phyloP scores from a whole-genome alignment of 345 rosid genomes.

The Ceriops decandra region DNA sequence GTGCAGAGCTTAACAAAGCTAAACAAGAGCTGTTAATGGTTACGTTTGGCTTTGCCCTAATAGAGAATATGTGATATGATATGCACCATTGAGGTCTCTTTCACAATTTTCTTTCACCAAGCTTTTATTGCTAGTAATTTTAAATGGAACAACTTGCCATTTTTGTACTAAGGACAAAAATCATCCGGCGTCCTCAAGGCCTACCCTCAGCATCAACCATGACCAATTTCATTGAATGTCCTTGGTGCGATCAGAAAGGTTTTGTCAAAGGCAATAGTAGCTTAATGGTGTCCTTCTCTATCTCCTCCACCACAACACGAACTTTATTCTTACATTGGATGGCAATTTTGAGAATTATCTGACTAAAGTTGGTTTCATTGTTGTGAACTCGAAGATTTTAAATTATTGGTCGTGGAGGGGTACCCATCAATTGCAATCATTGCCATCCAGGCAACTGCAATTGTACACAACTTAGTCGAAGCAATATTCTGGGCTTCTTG shows the following conservation, averaged over 20 bases:
- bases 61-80: slow-evolving; percentile 13
- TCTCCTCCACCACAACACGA: too few species aligned
- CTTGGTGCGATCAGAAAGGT: not conserved
- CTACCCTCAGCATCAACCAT: not conserved
- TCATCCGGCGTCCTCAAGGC: not conserved
- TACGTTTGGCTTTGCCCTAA: slow-evolving; percentile 6
- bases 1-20: slow-evolving; percentile 18
- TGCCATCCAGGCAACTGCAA: too few species aligned
- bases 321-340: not conserved
- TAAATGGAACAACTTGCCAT: slow-evolving; percentile 3
- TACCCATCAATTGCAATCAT: too few species aligned
- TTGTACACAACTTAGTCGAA: too few species aligned
- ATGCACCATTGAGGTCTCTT: slow-evolving; percentile 4
- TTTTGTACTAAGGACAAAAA: not conserved
- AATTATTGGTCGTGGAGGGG: too few species aligned
- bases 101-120: slow-evolving; percentile 20
- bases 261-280: too few species aligned
- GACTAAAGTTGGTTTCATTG: too few species aligned
- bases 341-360: not conserved
- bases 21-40: slow-evolving; percentile 12
- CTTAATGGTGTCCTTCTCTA: too few species aligned
- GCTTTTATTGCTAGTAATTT: not conserved
- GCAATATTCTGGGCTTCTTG: too few species aligned
- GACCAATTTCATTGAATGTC: not conserved
- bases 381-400: too few species aligned